Evolutionary conservation across 495 filamentous ascomycete genomes (phyloP).

Genomic region (Penicillium diatomitis): DNA sequence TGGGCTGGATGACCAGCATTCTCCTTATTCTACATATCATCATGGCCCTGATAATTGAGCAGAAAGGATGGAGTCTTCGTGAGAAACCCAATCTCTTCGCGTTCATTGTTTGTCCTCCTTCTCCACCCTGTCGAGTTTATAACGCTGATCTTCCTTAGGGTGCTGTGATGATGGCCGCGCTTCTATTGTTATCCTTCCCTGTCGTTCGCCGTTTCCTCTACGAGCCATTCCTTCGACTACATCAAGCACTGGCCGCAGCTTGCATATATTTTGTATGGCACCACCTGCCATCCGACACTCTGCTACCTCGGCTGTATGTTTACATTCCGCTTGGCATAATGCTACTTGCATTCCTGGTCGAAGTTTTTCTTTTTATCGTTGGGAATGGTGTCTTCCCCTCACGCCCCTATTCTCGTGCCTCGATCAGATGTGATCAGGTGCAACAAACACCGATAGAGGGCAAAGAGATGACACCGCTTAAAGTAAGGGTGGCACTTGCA

Average conservation of each 20-base stretch:
- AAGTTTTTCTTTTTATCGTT: conserved; percentile 1
- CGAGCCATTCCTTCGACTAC: conserved; percentile 13
- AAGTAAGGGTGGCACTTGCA: conserved; percentile 1
- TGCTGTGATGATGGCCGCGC: conserved; percentile 2
- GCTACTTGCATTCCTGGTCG: neutral
- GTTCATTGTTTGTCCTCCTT: neutral
- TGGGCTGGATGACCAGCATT: conserved; percentile 6
- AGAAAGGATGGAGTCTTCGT: conserved; percentile 1
- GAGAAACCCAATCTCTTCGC: neutral
- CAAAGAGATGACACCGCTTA: conserved; percentile 1
- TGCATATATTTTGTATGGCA: conserved; percentile 12
- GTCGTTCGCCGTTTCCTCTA: conserved; percentile 9
- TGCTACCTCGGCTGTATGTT: conserved; percentile 3
- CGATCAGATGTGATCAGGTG: conserved; percentile 1
- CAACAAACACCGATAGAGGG: neutral
- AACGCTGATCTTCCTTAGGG: conserved; percentile 9
- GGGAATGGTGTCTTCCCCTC: conserved; percentile 3
- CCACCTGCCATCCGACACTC: conserved; percentile 7
- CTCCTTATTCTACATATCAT: neutral
- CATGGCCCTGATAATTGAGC: neutral
- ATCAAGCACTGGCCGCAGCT: conserved; percentile 14
- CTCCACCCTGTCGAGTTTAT: neutral
- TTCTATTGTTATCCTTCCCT: conserved; percentile 10
- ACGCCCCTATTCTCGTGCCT: conserved; percentile 1
- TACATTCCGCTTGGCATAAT: neutral